Evolutionary conservation across 2,329 filamentous ascomycete genomes (phyloP), one percentile per base, ranked within the genome.

Genomic region (Cercospora brassicicola): DNA sequence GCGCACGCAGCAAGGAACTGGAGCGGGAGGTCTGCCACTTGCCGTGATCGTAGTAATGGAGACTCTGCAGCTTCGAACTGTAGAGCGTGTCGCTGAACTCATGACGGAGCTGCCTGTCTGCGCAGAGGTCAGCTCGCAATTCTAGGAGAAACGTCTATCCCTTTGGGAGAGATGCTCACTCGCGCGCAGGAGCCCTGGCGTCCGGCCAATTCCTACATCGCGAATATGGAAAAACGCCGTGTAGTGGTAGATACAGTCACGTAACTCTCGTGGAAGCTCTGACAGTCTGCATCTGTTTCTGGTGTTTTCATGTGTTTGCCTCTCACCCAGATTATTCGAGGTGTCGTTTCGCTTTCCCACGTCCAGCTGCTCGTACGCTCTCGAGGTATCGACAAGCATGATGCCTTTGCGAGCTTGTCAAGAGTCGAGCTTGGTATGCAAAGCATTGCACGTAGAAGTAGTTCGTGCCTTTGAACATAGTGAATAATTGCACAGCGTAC

Each of bases 221-320:
- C 59, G 59, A 48, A 62, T 11, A 13, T 62, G 59, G 10, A 23
- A 45, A 23, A 62, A 20, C 0, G 62, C 66, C 26, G 45, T 48
- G 26, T 62, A 67, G 56, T 60, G 23, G 48, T 67, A 67, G 62
- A 67, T 64, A 30, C 15, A 20, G 18, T 67, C 62, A 45, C 66
- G 56, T n/a, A 67, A 36, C 56, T 67, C 66, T 30, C 61, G 61
- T 31, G 66, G 66, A 26, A 64, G 42, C 2, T 59, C 23, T n/a
- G 55, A 48, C 18, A 64, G 55, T 36, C 18, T 60, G 31, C 57
- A 26, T 36, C 45, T 11, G 20, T 23, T 15, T 2, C 20, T 26
- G 20, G 2, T 11, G 6, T 51, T 8, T 2, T 11, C 45, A 26
- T 23, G 2, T 11, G 10, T 4, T 26, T 11, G 45, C 9, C 11